These are phyloP conservation scores for Erysimum cheiranthoides DNA, from an alignment of 345 rosid species.

Conservation along the genomic window DNA sequence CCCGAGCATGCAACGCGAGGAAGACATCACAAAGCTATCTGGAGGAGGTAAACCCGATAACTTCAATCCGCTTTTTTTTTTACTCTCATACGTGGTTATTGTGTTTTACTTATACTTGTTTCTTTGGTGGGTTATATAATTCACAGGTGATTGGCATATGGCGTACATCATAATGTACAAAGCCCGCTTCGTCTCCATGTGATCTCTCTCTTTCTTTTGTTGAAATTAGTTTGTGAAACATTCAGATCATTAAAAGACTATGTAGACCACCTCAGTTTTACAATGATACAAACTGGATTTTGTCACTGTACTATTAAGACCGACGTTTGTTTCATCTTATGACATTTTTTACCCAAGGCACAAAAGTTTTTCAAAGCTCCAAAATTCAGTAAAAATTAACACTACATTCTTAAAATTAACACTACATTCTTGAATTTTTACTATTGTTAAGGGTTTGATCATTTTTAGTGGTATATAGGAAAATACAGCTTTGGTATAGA, in stretches of 20 bases:
- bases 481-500: no score
- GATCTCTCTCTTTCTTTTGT: conserved; percentile 31
- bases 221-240: conserved; percentile 34
- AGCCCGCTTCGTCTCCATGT: conserved; percentile 74
- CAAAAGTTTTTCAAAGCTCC: not conserved
- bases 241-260: not conserved
- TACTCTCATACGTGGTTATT: not conserved
- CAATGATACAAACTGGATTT: conserved; percentile 30
- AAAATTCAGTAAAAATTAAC: not conserved
- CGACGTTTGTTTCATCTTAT: not conserved
- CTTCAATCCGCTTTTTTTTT: not conserved
- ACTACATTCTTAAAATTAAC: no score
- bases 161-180: conserved; percentile 97
- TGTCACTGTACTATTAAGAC: conserved; percentile 17
- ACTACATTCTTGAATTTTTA: no score
- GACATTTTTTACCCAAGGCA: not conserved
- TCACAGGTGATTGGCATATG: conserved; percentile 99
- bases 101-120: not conserved
- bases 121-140: not conserved
- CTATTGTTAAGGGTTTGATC: no score
- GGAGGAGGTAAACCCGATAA: conserved; percentile 77
- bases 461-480: no score
- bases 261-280: conserved; percentile 35
- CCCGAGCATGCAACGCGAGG: conserved; percentile 83
- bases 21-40: conserved; percentile 87